phyloP scores from a whole-genome alignment of 352 stramenopile species.

The Globisporangium acanthophoron region DNA sequence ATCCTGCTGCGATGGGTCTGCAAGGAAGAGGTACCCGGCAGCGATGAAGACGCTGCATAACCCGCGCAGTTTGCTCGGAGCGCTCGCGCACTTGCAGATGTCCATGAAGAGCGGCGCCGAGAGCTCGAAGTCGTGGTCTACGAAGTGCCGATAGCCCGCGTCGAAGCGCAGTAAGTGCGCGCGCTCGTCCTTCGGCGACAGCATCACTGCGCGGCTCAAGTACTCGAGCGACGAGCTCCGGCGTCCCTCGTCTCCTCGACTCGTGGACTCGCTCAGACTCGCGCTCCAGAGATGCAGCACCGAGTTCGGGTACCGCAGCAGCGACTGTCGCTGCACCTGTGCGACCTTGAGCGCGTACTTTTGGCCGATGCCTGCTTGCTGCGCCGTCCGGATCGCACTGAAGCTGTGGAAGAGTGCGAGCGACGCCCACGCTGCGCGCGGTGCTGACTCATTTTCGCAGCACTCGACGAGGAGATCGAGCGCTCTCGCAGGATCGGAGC shows the following conservation, averaged over 20 bases:
- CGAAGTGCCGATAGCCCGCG: conserved; percentile 23
- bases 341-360: conserved; percentile 6
- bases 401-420: conserved; percentile 28
- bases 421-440: conserved; percentile 25
- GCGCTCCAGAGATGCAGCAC: conserved; percentile 36
- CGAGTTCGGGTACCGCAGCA: conserved; percentile 21
- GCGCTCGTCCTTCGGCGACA: conserved; percentile 14
- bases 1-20: background rate
- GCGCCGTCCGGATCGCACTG: conserved; percentile 16
- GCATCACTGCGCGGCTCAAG: conserved; percentile 6
- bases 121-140: conserved; percentile 20
- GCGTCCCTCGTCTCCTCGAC: background rate
- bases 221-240: background rate
- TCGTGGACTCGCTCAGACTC: conserved; percentile 5
- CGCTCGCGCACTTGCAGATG: conserved; percentile 31
- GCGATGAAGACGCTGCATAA: conserved; percentile 38
- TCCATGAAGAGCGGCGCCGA: conserved; percentile 25
- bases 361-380: conserved; percentile 10
- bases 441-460: conserved; percentile 2
- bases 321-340: conserved; percentile 8
- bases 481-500: conserved; percentile 18
- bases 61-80: conserved; percentile 29
- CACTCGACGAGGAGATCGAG: conserved; percentile 23
- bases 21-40: conserved; percentile 20
- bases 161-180: conserved; percentile 36